Evolutionary conservation across 2,329 filamentous ascomycete species (phyloP), one percentile per base, ranked within the genome.

Genomic region (Aureobasidium sp.): DNA sequence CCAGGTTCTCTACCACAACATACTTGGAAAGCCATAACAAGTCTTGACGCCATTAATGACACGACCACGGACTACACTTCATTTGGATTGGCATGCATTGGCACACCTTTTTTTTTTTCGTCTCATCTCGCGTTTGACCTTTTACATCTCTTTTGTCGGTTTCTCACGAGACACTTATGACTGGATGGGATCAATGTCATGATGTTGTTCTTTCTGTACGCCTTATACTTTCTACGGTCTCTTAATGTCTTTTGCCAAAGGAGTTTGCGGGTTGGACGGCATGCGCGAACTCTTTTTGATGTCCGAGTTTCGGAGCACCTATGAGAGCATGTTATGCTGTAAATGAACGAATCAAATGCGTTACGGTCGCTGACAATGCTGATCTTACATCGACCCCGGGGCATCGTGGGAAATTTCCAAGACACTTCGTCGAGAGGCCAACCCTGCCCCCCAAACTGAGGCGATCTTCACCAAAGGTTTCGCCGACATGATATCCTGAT

Each of bases 121-220:
- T 44, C 41, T 39, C 13, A 20, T 42, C n/a, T 42, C 39, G 39
- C 39, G 17, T 42, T 37, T 12, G 9, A 42, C n/a, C 5, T 41
- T 42, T 44, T 58, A 46, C 32, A 46, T 58, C n/a, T 58, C 44
- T 36, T 58, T 58, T 58, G 41, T 58, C n/a, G n/a, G 41, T 58
- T 58, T 58, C 44, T 17, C 44, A 36, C 55, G 51, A 55, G 47
- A 48, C 41, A 36, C n/a, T 51, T 32, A 48, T 48, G 34, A 36
- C 17, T 23, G 41, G 26, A 17, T 46, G 12, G 39, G 17, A 58
- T 58, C 12, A 23, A 10, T 23, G 26, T 48, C 12, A 58, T 36
- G 29, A 47, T 47, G 44, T 36, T 47, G 13, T 27, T 42, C 10
- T 42, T n/a, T 20, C n/a, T 37, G 34, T 15, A 36, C 34, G 55